Evolutionary conservation across 768 basidiomycete species (phyloP).

Genomic region (Lactarius indigo): DNA sequence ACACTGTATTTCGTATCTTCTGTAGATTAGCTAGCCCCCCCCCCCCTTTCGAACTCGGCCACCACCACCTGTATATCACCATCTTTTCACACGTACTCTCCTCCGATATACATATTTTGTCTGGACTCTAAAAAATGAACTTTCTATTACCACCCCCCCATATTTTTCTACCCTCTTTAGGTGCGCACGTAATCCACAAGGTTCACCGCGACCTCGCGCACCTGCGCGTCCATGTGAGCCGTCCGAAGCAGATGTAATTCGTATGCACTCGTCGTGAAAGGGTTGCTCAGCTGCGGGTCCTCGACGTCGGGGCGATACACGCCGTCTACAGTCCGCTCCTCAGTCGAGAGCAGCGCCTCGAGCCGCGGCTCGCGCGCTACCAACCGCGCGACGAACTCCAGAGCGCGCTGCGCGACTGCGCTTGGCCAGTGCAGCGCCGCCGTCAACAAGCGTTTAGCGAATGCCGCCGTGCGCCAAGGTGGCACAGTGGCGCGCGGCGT

Average conservation of each 20-base stretch:
- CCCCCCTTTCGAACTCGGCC: background rate
- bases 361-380: constrained; percentile 76
- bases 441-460: constrained; percentile 86
- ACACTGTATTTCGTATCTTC: constrained; percentile 19
- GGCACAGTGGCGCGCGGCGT: constrained; percentile 65
- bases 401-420: constrained; percentile 53
- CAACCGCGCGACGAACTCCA: constrained; percentile 71
- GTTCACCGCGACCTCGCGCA: constrained; percentile 62
- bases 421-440: constrained; percentile 82
- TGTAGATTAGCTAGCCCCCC: constrained; percentile 20
- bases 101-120: constrained; percentile 1
- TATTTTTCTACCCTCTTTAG: constrained; percentile 24
- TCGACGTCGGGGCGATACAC: constrained; percentile 82
- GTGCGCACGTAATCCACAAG: constrained; percentile 46
- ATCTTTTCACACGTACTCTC: constrained; percentile 15
- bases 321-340: constrained; percentile 82
- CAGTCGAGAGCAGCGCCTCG: constrained; percentile 80
- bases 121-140: background rate
- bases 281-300: constrained; percentile 79
- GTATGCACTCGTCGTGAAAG: constrained; percentile 84
- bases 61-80: constrained; percentile 20
- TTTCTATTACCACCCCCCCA: background rate
- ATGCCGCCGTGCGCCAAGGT: constrained; percentile 80
- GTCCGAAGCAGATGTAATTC: constrained; percentile 67
- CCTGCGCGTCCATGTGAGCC: constrained; percentile 61